Conservation (phyloP, 306 rosid species). For the Quercus berberidifolia region DNA sequence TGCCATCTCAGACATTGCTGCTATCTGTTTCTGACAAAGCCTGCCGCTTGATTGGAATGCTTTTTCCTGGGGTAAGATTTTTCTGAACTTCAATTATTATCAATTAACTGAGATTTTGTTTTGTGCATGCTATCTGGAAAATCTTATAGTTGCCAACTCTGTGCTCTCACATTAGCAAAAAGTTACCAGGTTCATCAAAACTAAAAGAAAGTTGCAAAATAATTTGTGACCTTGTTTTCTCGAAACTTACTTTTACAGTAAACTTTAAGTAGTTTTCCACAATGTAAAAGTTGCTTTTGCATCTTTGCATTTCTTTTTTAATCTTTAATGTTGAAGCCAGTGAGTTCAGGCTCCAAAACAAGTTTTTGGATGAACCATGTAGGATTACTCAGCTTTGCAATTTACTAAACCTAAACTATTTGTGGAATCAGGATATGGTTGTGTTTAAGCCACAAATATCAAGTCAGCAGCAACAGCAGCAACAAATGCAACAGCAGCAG, state of each 20-base stretch:
- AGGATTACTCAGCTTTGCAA: conserved; percentile 6
- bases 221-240: background rate
- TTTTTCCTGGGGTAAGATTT: conserved; percentile 85
- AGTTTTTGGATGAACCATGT: conserved; percentile 11
- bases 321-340: background rate
- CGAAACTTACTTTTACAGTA: background rate
- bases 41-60: conserved; percentile 96
- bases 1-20: conserved; percentile 93
- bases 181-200: background rate
- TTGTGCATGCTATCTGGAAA: background rate
- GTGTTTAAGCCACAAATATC: conserved; percentile 87
- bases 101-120: background rate
- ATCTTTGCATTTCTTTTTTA: background rate
- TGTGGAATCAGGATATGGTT: conserved; percentile 81
- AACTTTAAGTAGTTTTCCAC: background rate
- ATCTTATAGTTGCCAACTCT: conserved; percentile 5
- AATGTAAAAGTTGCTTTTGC: conserved; percentile 3
- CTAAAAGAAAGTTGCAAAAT: conserved; percentile 4
- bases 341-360: conserved; percentile 5
- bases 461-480: conserved; percentile 72
- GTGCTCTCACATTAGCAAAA: conserved; percentile 9
- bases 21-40: conserved; percentile 93
- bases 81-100: background rate
- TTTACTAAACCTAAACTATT: conserved; percentile 20
- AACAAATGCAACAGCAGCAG: conserved; percentile 19